Evolutionary conservation across 2,329 filamentous ascomycete genomes (phyloP), one percentile per base, ranked within the genome.

Genomic region (Pyricularia pennisetigena): DNA sequence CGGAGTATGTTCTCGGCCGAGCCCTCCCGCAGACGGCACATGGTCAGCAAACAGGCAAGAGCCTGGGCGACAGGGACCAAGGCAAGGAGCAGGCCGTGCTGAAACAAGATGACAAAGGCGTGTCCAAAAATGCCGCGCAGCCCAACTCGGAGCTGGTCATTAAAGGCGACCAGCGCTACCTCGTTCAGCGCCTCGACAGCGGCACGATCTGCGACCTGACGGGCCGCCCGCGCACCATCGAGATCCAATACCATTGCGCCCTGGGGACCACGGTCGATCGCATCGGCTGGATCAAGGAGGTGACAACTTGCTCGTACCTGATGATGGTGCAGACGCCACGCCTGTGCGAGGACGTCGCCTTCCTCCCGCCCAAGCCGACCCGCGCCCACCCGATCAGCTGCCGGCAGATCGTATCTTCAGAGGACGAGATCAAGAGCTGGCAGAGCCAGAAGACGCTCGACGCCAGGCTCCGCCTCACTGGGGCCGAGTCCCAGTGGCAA

Each of bases 261-360:
- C 92, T 92, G 0, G 89, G 91, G 65, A 83, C 88, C 35, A 86
- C 86, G 2, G 83, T 81, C 64, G 90, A 97, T 76, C 87, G 90
- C 65, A 97, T 97, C 73, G 90, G 90, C 62, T 93, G 92, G 88
- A 96, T 97, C 79, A 97, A 97, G 78, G 94, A 97, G 77, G 88
- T 94, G 1, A 91, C 90, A 2, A 97, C 93, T 12, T 97, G 94
- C 79, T 88, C 92, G 14, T 97, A 97, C 76, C 83, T 97, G 68
- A 97, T 97, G 93, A 88, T 97, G 35, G 87, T 97, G 71, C 91
- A 97, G 76, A 97, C 94, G 0, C 92, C 93, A 0, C 88, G 93
- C 0, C 86, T 97, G 14, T 97, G 94, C 80, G 87, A 90, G 75
- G 94, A 97, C 72, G 87, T 92, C 10, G 93, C 93, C 10, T 97